These are phyloP conservation scores for Kappamyces sp. DNA, from an alignment of 192 early-diverging fungal species.

Conservation along the genomic window DNA sequence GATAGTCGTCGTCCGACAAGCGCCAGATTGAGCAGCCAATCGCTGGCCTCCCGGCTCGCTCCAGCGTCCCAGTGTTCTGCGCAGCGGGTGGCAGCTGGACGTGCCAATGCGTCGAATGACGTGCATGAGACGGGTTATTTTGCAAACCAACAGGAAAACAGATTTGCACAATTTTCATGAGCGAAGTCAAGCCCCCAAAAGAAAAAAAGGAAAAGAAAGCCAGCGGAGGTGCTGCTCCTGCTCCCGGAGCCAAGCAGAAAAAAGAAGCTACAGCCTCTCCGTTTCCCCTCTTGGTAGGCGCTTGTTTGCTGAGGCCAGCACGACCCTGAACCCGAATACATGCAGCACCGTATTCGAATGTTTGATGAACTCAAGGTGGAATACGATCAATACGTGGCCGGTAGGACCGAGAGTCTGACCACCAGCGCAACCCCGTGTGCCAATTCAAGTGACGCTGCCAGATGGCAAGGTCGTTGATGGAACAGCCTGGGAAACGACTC, in stretches of 20 bases:
- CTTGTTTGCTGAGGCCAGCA: neutral
- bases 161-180: no score
- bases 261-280: no score
- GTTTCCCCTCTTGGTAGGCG: neutral
- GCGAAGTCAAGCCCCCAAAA: no score
- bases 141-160: no score
- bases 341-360: constrained; percentile 71
- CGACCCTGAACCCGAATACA: constrained; percentile 64
- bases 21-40: neutral
- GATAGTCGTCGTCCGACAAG: neutral
- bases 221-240: no score
- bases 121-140: no score
- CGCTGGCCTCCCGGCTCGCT: neutral
- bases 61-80: no score
- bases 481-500: constrained; percentile 89
- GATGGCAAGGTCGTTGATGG: constrained; percentile 78
- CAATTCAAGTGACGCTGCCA: constrained; percentile 74
- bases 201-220: no score
- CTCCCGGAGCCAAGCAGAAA: no score
- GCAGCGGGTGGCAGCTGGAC: no score
- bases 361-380: constrained; percentile 67
- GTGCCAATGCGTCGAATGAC: no score
- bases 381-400: constrained; percentile 57
- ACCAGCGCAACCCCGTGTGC: constrained; percentile 34
- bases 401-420: constrained; percentile 29